These are phyloP conservation scores for Larix sibirica DNA, from an alignment of 83 land plant genomes.

Conservation along the genomic window DNA sequence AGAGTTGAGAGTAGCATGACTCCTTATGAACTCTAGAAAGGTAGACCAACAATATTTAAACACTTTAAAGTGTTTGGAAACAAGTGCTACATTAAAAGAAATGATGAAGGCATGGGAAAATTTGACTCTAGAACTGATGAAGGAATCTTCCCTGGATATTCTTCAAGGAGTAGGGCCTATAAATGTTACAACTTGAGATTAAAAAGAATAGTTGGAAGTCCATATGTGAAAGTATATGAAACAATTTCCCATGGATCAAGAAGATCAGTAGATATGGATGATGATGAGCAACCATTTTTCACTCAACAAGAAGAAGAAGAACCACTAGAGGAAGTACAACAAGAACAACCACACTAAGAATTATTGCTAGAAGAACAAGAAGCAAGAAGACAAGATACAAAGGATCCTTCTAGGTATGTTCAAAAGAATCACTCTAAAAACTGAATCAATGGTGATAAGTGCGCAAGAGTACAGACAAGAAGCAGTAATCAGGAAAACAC, in stretches of 20 bases:
- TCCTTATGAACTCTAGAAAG: not conserved
- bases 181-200: not conserved
- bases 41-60: not conserved
- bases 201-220: no score
- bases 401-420: not conserved
- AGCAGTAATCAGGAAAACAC: no score
- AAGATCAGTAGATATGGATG: no score
- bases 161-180: not conserved
- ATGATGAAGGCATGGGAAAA: not conserved
- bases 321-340: not conserved
- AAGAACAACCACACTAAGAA: no score
- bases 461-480: no score
- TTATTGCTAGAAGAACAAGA: not conserved
- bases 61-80: not conserved
- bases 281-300: no score
- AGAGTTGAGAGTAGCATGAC: not conserved
- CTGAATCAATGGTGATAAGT: no score
- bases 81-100: no score
- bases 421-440: no score
- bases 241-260: not conserved
- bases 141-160: not conserved
- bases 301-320: not conserved
- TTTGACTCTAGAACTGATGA: not conserved
- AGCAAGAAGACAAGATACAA: not conserved
- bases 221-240: not conserved